phyloP scores from a whole-genome alignment of 2,329 filamentous ascomycete genomes.

The Phyllosticta paracitricarpa region DNA sequence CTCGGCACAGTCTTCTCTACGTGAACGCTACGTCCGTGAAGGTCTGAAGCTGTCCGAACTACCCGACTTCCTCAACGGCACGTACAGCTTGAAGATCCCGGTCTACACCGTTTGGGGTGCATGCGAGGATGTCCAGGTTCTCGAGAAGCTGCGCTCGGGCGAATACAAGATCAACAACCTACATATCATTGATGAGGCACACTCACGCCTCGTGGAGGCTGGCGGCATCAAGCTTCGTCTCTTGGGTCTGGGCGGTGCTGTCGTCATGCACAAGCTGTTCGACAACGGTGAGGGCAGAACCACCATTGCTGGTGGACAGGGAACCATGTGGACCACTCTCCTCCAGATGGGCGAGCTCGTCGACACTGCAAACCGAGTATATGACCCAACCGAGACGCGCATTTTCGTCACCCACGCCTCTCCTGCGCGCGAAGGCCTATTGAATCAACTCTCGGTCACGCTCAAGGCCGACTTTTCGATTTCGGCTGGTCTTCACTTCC shows the following conservation, averaged over 20 bases:
- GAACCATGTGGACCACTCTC: slow-evolving; percentile 98
- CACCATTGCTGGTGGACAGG: slow-evolving; percentile 94
- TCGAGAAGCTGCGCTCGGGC: slow-evolving; percentile 93
- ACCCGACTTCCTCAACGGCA: slow-evolving; percentile 75
- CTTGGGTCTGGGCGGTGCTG: slow-evolving; percentile 84
- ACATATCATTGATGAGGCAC: slow-evolving; percentile 96
- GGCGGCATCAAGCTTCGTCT: slow-evolving; percentile 93
- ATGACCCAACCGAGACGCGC: slow-evolving; percentile 94
- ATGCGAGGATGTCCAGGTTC: slow-evolving; percentile 92
- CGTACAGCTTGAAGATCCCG: slow-evolving; percentile 84
- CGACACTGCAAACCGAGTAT: slow-evolving; percentile 95
- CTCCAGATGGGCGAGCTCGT: slow-evolving; percentile 97
- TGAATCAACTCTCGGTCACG: slow-evolving; percentile 95
- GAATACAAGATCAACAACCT: slow-evolving; percentile 98
- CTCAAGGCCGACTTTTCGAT: slow-evolving; percentile 98
- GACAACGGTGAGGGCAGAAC: slow-evolving; percentile 97
- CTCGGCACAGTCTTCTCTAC: slow-evolving; percentile 50
- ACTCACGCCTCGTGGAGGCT: slow-evolving; percentile 87
- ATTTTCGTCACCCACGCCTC: slow-evolving; percentile 96
- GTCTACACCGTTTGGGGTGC: slow-evolving; percentile 99
- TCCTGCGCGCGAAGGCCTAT: slow-evolving; percentile 85
- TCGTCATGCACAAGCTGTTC: slow-evolving; percentile 99
- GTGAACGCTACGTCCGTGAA: slow-evolving; percentile 69
- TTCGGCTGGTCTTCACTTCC: slow-evolving; percentile 93
- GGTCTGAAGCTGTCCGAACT: slow-evolving; percentile 90